A percentile compares a stretch with the other conserved stretches of the same genome.
Evolutionary conservation across 2,329 filamentous ascomycete species (phyloP).

Genomic region (Huntiella savannae): DNA sequence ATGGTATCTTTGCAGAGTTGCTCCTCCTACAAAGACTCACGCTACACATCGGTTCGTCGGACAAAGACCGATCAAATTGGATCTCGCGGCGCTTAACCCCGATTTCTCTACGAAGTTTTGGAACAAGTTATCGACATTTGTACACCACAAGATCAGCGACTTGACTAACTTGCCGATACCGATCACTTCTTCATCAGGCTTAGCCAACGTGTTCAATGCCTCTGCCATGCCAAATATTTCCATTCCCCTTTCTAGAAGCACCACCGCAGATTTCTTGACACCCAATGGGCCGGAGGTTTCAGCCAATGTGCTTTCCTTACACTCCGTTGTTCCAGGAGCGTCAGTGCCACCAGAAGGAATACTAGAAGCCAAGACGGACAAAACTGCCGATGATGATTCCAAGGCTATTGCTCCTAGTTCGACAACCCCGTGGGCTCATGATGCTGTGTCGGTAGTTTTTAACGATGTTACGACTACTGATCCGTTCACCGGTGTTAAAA

Average conservation of each 20-base stretch:
- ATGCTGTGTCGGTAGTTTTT: constrained; percentile 40
- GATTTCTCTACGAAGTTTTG: constrained; percentile 32
- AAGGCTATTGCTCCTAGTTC: neutral
- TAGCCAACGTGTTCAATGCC: too few relatives aligned
- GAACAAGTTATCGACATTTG: constrained; percentile 30
- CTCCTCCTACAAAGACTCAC: neutral
- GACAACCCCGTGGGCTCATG: constrained; percentile 33
- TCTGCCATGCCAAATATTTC: too few relatives aligned
- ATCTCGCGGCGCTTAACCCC: constrained; percentile 25
- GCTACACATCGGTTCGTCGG: constrained; percentile 1
- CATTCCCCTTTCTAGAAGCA: constrained; percentile 24
- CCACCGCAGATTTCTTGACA: constrained; percentile 22
- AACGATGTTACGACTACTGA: constrained; percentile 22
- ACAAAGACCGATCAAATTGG: constrained; percentile 16
- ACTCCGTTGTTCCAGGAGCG: constrained; percentile 22
- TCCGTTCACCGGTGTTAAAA: constrained; percentile 1
- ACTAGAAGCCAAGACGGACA: neutral
- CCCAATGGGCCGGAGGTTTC: constrained; percentile 16
- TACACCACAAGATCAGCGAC: constrained; percentile 9
- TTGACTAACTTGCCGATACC: constrained; percentile 22
- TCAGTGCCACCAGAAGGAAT: neutral
- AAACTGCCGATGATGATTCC: neutral
- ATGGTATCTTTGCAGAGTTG: constrained; percentile 57
- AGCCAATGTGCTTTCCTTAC: constrained; percentile 28
- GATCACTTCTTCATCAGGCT: too few relatives aligned